Base-by-base conservation (phyloP, 345 rosid species). In the Orychophragmus violaceus region DNA sequence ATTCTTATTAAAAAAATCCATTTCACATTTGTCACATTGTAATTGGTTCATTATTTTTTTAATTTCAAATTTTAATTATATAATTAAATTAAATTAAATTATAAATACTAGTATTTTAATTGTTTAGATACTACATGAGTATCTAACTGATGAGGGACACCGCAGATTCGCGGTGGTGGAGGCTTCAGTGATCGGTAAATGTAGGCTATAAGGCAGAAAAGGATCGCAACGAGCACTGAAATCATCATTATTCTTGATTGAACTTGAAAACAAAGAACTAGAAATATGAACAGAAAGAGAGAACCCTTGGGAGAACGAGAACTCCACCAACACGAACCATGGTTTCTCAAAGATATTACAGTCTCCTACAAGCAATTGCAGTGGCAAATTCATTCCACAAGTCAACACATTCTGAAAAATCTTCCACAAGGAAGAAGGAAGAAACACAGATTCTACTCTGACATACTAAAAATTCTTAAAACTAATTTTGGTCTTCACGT, bases 111-210 rank as follows among this genome's bases (percentile, higher is more conserved):
- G n/a, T n/a, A n/a, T n/a, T n/a, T n/a, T n/a, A n/a, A n/a, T n/a
- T n/a, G n/a, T n/a, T n/a, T n/a, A n/a, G n/a, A n/a, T n/a, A n/a
- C n/a, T n/a, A n/a, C n/a, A n/a, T n/a, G n/a, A n/a, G n/a, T n/a
- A n/a, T n/a, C n/a, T n/a, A n/a, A n/a, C n/a, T n/a, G n/a, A n/a
- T 76, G 66, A 6, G 81, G 76, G 4, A 82, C 76, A 3, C 96
- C 96, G 56, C 98, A 91, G 53, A 89, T 80, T 75, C 82, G 80
- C 5, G 96, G 84, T 53, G 84, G 83, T 7, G 92, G 90, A 21
- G 96, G 95, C 66, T 79, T 87, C 48, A 82, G 0, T 21, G 90
- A 70, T 57, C 68, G 77, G 76, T 80, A 82, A 66, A 80, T 76
- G 80, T 73, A 87, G 27, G 79, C 83, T 1, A 84, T 68, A 44